Conservation (phyloP, 352 stramenopile genomes). For the Blastocystis sp. region DNA sequence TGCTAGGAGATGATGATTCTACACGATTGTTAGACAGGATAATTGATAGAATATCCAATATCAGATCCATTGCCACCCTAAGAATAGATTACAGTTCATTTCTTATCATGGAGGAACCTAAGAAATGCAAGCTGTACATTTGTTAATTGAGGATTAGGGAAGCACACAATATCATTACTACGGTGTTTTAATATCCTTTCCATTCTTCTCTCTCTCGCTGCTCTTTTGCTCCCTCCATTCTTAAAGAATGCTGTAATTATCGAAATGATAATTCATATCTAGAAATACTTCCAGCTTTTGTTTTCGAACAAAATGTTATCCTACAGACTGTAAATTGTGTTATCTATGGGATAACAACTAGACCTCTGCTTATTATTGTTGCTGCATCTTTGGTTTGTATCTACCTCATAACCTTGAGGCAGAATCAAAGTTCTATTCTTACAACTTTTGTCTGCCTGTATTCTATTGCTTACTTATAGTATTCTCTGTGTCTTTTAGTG, state of each 20-base stretch:
- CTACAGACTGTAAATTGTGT: background rate
- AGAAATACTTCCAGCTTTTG: background rate
- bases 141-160: background rate
- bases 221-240: background rate
- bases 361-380: background rate
- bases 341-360: background rate
- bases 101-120: background rate
- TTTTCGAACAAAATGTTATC: background rate
- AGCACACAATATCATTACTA: background rate
- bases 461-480: background rate
- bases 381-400: background rate
- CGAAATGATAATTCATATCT: background rate
- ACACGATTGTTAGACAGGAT: too few relatives aligned
- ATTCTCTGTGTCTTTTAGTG: background rate
- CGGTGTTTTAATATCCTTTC: background rate
- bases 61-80: background rate
- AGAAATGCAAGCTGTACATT: background rate
- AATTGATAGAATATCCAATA: background rate
- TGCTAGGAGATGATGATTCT: background rate
- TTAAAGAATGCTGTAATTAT: background rate
- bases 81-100: background rate
- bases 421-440: background rate
- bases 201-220: background rate
- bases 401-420: background rate
- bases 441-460: background rate